Conservation (phyloP, 192 early-diverging fungal species). For the Phlyctochytrium planicorne region DNA sequence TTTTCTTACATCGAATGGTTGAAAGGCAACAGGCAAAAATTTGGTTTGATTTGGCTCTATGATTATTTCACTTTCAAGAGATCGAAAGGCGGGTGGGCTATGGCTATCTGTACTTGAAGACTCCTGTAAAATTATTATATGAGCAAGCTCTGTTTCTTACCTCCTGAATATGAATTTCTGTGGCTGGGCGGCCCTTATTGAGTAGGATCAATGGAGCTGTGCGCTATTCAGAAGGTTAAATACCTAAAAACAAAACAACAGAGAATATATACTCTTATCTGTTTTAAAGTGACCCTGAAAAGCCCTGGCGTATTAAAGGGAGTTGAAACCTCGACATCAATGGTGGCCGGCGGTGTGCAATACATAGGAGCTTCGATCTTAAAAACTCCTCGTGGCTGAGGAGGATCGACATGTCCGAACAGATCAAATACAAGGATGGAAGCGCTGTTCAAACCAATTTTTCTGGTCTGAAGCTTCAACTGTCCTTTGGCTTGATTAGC, state of each 20-base stretch:
- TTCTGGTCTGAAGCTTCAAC: constrained; percentile 37
- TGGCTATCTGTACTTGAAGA: constrained; percentile 11
- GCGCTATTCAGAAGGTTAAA: constrained; percentile 3
- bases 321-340: constrained; percentile 38
- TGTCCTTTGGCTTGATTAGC: constrained; percentile 21
- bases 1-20: constrained; percentile 45
- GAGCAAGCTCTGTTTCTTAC: constrained; percentile 9
- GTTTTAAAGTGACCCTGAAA: constrained; percentile 36
- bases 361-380: constrained; percentile 41
- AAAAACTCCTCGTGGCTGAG: constrained; percentile 26
- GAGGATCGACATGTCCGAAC: constrained; percentile 25
- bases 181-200: constrained; percentile 7
- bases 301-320: constrained; percentile 34
- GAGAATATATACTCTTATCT: constrained; percentile 29
- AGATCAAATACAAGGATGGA: constrained; percentile 46
- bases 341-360: constrained; percentile 31
- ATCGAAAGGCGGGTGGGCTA: constrained; percentile 37
- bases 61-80: constrained; percentile 14
- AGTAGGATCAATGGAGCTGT: constrained; percentile 6
- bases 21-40: constrained; percentile 32
- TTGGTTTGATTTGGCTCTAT: constrained; percentile 28
- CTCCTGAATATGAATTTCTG: constrained; percentile 17
- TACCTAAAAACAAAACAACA: constrained; percentile 4
- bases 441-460: constrained; percentile 41
- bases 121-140: constrained; percentile 13